phyloP scores from a whole-genome alignment of 2,329 filamentous ascomycete genomes.

The Venturia aucupariae region DNA sequence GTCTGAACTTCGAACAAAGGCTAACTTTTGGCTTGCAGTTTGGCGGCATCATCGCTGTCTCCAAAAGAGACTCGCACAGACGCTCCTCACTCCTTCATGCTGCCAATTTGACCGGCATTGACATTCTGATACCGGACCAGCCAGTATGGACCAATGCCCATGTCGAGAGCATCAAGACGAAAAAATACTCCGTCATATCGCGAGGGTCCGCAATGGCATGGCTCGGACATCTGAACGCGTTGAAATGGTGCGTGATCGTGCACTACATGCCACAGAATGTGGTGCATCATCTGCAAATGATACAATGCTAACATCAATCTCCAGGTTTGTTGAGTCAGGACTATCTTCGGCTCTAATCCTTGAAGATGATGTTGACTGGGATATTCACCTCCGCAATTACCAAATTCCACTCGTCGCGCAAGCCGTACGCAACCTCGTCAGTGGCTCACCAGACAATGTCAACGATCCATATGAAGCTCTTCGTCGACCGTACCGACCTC shows the following conservation, averaged over 20 bases:
- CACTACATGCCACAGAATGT: neutral
- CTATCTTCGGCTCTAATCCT: constrained; percentile 28
- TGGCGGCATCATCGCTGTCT: constrained; percentile 31
- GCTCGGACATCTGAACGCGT: constrained; percentile 32
- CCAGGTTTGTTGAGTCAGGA: constrained; percentile 26
- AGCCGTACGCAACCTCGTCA: constrained; percentile 22
- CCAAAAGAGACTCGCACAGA: constrained; percentile 26
- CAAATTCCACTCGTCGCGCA: constrained; percentile 27
- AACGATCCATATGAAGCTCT: constrained; percentile 13
- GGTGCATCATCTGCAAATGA: constrained; percentile 14
- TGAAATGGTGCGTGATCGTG: constrained; percentile 23
- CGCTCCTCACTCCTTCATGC: constrained; percentile 28
- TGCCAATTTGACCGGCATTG: constrained; percentile 29
- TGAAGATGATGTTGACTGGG: constrained; percentile 34
- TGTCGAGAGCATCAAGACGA: constrained; percentile 22
- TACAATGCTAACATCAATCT: neutral
- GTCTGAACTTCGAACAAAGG: neutral
- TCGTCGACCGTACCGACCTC: constrained; percentile 14
- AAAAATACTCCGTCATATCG: constrained; percentile 23
- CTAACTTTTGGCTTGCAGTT: constrained; percentile 22
- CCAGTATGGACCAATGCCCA: constrained; percentile 30
- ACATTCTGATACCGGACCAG: constrained; percentile 30
- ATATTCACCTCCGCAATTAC: constrained; percentile 27
- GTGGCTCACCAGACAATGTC: neutral
- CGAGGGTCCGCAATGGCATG: constrained; percentile 31